phyloP scores from a whole-genome alignment of 2,329 filamentous ascomycete genomes.

The Neopestalotiopsis clavispora region DNA sequence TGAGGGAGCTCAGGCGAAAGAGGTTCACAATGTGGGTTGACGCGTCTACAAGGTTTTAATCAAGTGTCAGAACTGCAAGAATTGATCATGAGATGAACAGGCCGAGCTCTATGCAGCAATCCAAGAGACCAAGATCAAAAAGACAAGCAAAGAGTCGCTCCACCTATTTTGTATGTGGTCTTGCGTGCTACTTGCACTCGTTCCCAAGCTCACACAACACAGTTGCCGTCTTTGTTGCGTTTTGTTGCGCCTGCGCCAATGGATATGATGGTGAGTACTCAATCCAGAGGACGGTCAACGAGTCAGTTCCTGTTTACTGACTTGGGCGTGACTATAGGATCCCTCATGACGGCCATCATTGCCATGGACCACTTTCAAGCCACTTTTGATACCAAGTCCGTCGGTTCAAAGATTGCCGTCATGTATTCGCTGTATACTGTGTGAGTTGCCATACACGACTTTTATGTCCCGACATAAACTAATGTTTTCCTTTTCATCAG shows the following conservation, averaged over 20 bases:
- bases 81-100: slow-evolving; percentile 30
- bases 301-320: slow-evolving; percentile 19
- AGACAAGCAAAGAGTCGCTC: slow-evolving; percentile 45
- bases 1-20: slow-evolving; percentile 43
- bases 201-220: not conserved
- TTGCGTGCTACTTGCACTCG: slow-evolving; percentile 12
- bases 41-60: not conserved
- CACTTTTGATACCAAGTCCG: slow-evolving; percentile 43
- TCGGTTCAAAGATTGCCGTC: slow-evolving; percentile 44
- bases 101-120: slow-evolving; percentile 53
- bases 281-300: not conserved
- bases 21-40: slow-evolving; percentile 44
- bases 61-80: not conserved
- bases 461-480: not conserved
- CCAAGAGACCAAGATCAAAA: slow-evolving; percentile 48
- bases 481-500: slow-evolving; percentile 30
- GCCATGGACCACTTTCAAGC: slow-evolving; percentile 49
- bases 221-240: slow-evolving; percentile 50
- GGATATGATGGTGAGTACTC: slow-evolving; percentile 46
- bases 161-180: slow-evolving; percentile 43
- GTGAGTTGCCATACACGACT: slow-evolving; percentile 36
- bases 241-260: slow-evolving; percentile 53
- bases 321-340: slow-evolving; percentile 31
- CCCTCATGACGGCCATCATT: slow-evolving; percentile 49
- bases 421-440: slow-evolving; percentile 54